Percentiles rank a stretch among this genome's conserved stretches.
phyloP scores from a whole-genome alignment of 2,329 filamentous ascomycete species.

The Sporothrix mexicana region DNA sequence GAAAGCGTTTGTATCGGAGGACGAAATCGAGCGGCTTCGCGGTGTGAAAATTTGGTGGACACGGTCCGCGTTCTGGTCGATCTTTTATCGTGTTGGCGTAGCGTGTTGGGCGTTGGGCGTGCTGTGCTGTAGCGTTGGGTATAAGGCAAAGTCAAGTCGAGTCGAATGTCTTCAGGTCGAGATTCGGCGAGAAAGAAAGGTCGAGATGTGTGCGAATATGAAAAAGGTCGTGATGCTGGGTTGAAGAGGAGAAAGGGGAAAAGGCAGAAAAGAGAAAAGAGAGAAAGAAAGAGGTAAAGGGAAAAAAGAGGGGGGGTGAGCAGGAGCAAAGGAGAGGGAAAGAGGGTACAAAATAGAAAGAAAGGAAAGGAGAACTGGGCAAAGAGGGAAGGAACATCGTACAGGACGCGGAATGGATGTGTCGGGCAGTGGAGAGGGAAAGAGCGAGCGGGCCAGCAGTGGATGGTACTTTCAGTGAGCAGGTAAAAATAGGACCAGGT shows the following conservation, averaged over 20 bases:
- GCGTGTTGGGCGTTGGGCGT: constrained; percentile 12
- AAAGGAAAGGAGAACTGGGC: constrained; percentile 21
- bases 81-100: constrained; percentile 16
- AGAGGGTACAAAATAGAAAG: constrained; percentile 21
- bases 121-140: not conserved
- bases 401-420: constrained; percentile 34
- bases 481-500: constrained; percentile 27
- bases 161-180: not conserved
- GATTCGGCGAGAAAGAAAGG: not conserved
- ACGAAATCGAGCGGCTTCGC: not conserved
- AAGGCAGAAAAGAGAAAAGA: constrained; percentile 26
- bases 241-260: constrained; percentile 24
- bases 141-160: not conserved
- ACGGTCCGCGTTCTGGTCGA: constrained; percentile 22
- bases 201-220: not conserved
- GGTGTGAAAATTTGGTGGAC: not conserved
- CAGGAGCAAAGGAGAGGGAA: constrained; percentile 6
- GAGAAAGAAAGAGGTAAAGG: constrained; percentile 26
- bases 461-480: constrained; percentile 17
- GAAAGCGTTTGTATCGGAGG: constrained; percentile 4
- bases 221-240: constrained; percentile 16
- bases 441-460: constrained; percentile 16
- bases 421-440: constrained; percentile 30
- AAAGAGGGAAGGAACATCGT: constrained; percentile 29
- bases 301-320: constrained; percentile 5